phyloP scores from a whole-genome alignment of 1,284 basidiomycete genomes.

The Ceratobasidium sp. region DNA sequence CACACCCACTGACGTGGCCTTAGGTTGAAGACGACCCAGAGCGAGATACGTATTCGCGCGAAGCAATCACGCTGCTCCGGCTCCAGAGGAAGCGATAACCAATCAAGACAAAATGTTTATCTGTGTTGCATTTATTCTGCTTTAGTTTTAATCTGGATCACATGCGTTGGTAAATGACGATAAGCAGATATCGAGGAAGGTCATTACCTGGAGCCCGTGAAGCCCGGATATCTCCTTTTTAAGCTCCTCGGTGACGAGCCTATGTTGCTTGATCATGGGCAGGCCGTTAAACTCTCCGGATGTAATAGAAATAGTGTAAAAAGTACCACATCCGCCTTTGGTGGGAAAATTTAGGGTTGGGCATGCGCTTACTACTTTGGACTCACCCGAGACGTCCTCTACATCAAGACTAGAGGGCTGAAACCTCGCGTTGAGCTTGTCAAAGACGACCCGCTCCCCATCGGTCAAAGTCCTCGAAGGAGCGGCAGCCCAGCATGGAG shows the following conservation, averaged over 20 bases:
- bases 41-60: conserved; percentile 59
- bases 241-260: conserved; percentile 84
- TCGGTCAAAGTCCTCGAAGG: conserved; percentile 52
- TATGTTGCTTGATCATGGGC: conserved; percentile 91
- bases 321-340: conserved; percentile 93
- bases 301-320: conserved; percentile 92
- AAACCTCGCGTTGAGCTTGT: conserved; percentile 77
- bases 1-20: not conserved
- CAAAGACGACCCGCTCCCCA: conserved; percentile 72
- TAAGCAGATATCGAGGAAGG: not conserved
- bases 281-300: conserved; percentile 86
- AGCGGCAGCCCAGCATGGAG: not conserved
- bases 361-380: not conserved
- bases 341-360: not conserved
- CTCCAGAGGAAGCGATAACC: conserved; percentile 49
- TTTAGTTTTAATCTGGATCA: conserved; percentile 26
- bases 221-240: conserved; percentile 91
- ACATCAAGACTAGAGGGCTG: conserved; percentile 77
- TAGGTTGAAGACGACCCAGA: conserved; percentile 64
- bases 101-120: conserved; percentile 29
- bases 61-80: conserved; percentile 64
- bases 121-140: conserved; percentile 19
- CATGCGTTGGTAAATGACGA: conserved; percentile 47
- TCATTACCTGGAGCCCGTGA: conserved; percentile 90
- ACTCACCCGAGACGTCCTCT: conserved; percentile 74